Evolutionary conservation across 108 stramenopile genomes (phyloP).

Genomic region (Fistulifera pelliculosa): DNA sequence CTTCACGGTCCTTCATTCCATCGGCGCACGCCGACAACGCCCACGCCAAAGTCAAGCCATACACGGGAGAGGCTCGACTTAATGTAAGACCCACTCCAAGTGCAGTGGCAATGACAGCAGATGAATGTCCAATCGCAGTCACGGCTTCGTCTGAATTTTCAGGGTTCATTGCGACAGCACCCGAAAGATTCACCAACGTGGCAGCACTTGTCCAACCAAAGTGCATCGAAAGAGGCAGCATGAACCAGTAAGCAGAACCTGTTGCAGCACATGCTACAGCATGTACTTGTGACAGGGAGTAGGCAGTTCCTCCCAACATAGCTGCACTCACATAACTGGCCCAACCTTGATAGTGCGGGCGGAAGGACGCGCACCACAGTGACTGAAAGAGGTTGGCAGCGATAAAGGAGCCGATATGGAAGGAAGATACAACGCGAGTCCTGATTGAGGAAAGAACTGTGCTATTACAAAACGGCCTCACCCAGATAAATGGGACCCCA

Average conservation of each 20-base stretch:
- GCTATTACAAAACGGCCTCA: constrained; percentile 40
- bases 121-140: constrained; percentile 35
- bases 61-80: constrained; percentile 33
- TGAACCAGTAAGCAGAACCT: constrained; percentile 22
- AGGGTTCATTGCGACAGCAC: constrained; percentile 30
- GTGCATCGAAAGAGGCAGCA: constrained; percentile 48
- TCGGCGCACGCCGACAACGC: constrained; percentile 53
- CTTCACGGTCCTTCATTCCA: constrained; percentile 27
- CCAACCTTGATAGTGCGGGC: constrained; percentile 48
- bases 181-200: constrained; percentile 64
- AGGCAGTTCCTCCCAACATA: constrained; percentile 49
- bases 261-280: constrained; percentile 1
- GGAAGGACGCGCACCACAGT: constrained; percentile 67
- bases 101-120: constrained; percentile 44
- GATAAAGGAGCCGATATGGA: constrained; percentile 38
- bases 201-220: constrained; percentile 73
- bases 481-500: constrained; percentile 76
- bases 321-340: constrained; percentile 33
- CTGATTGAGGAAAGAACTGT: constrained; percentile 16
- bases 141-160: constrained; percentile 2
- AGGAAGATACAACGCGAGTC: constrained; percentile 32
- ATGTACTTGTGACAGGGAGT: constrained; percentile 44
- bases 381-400: constrained; percentile 51
- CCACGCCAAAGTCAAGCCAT: constrained; percentile 62
- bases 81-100: constrained; percentile 40